A percentile compares a stretch with the other conserved stretches of the same genome.
Evolutionary conservation across 805 yeast genomes (phyloP).

Genomic region (Candida taoyuanica): DNA sequence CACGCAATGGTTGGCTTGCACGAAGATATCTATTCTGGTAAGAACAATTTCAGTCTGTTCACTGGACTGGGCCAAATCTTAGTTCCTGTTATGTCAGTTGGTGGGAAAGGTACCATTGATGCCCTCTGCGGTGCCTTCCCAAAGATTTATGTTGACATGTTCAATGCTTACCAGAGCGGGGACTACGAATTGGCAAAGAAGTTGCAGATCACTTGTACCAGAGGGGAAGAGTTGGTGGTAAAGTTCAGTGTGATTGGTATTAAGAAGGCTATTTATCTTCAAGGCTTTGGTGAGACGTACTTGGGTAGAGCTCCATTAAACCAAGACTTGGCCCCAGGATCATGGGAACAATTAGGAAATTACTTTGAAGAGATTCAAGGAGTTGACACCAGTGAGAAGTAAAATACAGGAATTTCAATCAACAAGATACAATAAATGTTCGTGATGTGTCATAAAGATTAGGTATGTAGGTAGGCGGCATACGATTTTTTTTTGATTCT

Average conservation of each 20-base stretch:
- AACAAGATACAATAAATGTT: not conserved
- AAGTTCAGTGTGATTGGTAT: constrained; percentile 44
- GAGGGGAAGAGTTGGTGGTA: constrained; percentile 37
- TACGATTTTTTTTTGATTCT: not conserved
- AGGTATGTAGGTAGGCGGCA: not conserved
- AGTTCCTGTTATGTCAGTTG: constrained; percentile 42
- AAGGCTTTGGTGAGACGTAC: constrained; percentile 41
- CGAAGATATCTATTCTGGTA: constrained; percentile 31
- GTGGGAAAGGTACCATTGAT: constrained; percentile 48
- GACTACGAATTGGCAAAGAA: constrained; percentile 37
- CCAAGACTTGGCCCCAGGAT: constrained; percentile 30
- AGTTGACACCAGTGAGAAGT: constrained; percentile 24
- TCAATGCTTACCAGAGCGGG: constrained; percentile 35
- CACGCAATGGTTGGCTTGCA: constrained; percentile 42
- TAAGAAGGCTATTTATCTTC: constrained; percentile 37
- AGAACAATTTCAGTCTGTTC: constrained; percentile 38
- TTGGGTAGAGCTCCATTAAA: constrained; percentile 46
- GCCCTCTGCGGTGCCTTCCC: constrained; percentile 52
- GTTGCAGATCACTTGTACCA: constrained; percentile 38
- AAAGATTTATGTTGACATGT: constrained; percentile 40
- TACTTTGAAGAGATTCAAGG: constrained; percentile 13
- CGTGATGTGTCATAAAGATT: not conserved
- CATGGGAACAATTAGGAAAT: constrained; percentile 26
- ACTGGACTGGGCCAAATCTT: constrained; percentile 51
- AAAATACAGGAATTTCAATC: constrained; percentile 2